Base-by-base conservation (phyloP, 2,329 filamentous ascomycete species). In the Aspergillus aculeatinus region DNA sequence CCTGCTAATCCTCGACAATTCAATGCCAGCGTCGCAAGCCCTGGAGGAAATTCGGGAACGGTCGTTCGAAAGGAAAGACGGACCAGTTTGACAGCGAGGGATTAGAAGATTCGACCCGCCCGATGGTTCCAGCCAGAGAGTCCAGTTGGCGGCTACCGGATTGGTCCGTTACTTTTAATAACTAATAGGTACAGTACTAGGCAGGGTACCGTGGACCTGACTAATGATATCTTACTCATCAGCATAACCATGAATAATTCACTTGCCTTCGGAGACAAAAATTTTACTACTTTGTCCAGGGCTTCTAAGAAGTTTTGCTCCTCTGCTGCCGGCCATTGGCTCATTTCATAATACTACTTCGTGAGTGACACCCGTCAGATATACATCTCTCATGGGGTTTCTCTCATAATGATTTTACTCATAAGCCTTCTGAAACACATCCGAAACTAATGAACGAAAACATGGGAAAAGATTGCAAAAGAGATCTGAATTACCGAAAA, bases 401-500 rank as follows among this genome's bases (percentile, higher is more conserved):
- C 39, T 16, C 39, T 19, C 39, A 55, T 48, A 47, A n/a, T 48
- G 53, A 27, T 33, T 12, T 23, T 25, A 55, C 42, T 25, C 31
- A 11, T 31, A 55, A 31, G n/a, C n/a, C 23, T 25, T 47, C 21
- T 25, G 29, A 42, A 27, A 47, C 35, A 31, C 9, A 19, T 12
- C 35, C 35, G 9, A 19, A 53, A 29, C 25, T 9, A 23, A 35
- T 3, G 27, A 23, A 4, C 19, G 14, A 31, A 21, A 39, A 60
- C 51, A 52, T 27, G 55, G 2, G 14, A 33, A 25, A 57, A 50
- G 48, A 23, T 44, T n/a, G 39, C 14, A 54, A 58, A 27, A 50
- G 49, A 49, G 39, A 29, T 29, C 16, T 44, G 16, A 19, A 44
- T 60, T 51, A 60, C 63, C 63, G 62, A 65, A 63, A 65, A 61